phyloP scores from a whole-genome alignment of 345 rosid genomes.

The Leavenworthia alabamica region DNA sequence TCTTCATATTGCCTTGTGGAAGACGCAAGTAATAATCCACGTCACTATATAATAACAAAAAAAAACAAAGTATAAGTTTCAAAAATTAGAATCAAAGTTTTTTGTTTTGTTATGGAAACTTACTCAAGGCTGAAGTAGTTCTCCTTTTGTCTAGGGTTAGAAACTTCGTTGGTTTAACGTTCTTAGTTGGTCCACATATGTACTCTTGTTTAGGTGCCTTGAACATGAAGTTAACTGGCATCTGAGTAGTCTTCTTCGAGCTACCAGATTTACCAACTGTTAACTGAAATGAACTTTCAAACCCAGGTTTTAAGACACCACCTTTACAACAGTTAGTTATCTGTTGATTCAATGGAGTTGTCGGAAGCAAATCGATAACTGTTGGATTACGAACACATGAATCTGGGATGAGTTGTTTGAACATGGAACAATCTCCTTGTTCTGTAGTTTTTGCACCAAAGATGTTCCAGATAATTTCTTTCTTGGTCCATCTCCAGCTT shows the following conservation, averaged over 20 bases:
- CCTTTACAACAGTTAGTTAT: slow-evolving; percentile 65
- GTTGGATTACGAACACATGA: slow-evolving; percentile 46
- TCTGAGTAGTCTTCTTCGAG: slow-evolving; percentile 33
- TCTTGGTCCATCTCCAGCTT: slow-evolving; percentile 60
- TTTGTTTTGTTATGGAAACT: slow-evolving; percentile 27
- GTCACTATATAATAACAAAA: slow-evolving; percentile 55
- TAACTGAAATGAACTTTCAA: slow-evolving; percentile 49
- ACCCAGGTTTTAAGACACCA: slow-evolving; percentile 46
- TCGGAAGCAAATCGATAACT: slow-evolving; percentile 46
- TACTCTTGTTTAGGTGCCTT: too few species aligned
- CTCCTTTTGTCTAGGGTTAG: slow-evolving; percentile 49
- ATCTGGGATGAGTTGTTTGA: slow-evolving; percentile 43
- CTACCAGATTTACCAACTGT: slow-evolving; percentile 52
- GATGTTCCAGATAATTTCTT: slow-evolving; percentile 60
- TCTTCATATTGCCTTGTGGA: slow-evolving; percentile 19
- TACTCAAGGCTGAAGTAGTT: slow-evolving; percentile 61
- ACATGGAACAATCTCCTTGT: slow-evolving; percentile 62
- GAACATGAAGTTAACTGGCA: too few species aligned
- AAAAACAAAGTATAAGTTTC: slow-evolving; percentile 1
- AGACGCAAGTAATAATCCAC: slow-evolving; percentile 66
- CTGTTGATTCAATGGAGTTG: slow-evolving; percentile 48
- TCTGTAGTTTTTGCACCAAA: slow-evolving; percentile 43
- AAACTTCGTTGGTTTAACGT: slow-evolving; percentile 53
- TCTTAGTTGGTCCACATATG: slow-evolving; percentile 63
- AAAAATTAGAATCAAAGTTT: neutral